Base-by-base conservation (phyloP, 352 stramenopile genomes). In the Pythium rhizo-oryzae region DNA sequence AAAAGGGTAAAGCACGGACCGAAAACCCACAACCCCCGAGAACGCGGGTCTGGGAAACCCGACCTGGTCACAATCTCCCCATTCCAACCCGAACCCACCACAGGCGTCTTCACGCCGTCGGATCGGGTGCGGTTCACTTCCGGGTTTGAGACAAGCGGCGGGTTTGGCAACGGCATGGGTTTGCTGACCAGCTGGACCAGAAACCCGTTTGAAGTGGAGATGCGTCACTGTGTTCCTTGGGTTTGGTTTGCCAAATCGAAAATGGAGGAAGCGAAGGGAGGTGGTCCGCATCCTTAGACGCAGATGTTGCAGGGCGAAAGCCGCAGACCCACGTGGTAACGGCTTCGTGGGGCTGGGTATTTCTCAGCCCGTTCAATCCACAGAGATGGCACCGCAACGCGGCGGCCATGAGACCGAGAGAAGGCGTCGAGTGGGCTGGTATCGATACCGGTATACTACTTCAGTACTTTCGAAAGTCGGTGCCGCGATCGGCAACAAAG, bases 1-100 rank as follows among this genome's bases (percentile, higher is more conserved):
- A 71, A 66, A 65, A 71, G 65, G 56, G 64, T 49, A 65, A 53
- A 23, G 46, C 35, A 55, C 25, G 54, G 54, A 61, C 65, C 51
- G 11, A n/a, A n/a, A 66, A 69, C 62, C 62, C 62, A 58, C 47
- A 50, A 50, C 33, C 47, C 53, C 62, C 43, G 54, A 54, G 57
- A 62, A 66, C 46, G 53, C 51, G 51, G 65, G 65, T 62, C 28
- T 6, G 15, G 39, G 8, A 37, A 28, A 61, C 65, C 65, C 25
- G 65, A 66, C 57, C 57, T 55, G 64, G 64, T 70, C 64, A 65
- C 49, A 65, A 70, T 50, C 35, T 8, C 21, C 8, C 13, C 18
- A 43, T n/a, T n/a, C n/a, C n/a, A 50, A 58, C 44, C 62, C 18
- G 35, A 56, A 68, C 61, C 61, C 52, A 43, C 47, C 23, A 50